Percentiles rank a stretch among this genome's conserved stretches.
These are phyloP conservation scores for Cystoisospora suis DNA, from an alignment of 169 alveolate genomes.

Conservation along the genomic window DNA sequence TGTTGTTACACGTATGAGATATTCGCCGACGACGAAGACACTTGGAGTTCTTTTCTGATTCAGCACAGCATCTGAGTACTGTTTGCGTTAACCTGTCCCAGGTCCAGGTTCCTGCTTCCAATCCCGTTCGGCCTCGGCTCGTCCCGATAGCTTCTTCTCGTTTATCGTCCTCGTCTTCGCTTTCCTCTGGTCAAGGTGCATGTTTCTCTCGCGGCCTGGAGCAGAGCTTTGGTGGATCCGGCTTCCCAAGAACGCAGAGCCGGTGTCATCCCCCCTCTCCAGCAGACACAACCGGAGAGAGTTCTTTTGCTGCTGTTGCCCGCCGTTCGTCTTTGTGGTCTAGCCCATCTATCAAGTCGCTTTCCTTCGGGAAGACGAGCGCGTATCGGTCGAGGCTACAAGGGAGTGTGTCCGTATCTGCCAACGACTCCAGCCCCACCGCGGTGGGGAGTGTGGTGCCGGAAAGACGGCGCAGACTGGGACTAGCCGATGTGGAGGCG, in stretches of 20 bases:
- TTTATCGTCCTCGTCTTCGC: background rate
- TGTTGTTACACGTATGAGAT: no score
- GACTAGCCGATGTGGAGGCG: slow-evolving; percentile 25
- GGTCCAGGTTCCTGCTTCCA: background rate
- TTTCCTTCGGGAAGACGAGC: background rate
- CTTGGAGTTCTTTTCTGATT: no score
- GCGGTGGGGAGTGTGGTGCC: background rate
- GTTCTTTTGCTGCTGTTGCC: background rate
- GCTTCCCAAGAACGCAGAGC: no score
- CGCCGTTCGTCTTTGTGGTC: background rate
- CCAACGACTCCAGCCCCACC: background rate
- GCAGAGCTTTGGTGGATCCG: no score
- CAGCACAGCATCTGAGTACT: no score
- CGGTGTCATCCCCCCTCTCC: no score
- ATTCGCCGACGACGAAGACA: no score
- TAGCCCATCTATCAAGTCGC: background rate
- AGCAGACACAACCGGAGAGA: no score
- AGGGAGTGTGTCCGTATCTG: background rate
- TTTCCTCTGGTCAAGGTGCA: no score
- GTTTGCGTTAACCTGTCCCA: background rate
- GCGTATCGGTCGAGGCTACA: background rate
- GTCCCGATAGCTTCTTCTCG: background rate
- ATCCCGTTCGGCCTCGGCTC: background rate
- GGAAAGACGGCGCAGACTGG: slow-evolving; percentile 29
- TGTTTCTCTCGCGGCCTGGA: no score